A percentile compares a stretch with the other conserved stretches of the same genome.
Conservation (phyloP, 768 basidiomycete genomes). For the Naganishia friedmannii region DNA sequence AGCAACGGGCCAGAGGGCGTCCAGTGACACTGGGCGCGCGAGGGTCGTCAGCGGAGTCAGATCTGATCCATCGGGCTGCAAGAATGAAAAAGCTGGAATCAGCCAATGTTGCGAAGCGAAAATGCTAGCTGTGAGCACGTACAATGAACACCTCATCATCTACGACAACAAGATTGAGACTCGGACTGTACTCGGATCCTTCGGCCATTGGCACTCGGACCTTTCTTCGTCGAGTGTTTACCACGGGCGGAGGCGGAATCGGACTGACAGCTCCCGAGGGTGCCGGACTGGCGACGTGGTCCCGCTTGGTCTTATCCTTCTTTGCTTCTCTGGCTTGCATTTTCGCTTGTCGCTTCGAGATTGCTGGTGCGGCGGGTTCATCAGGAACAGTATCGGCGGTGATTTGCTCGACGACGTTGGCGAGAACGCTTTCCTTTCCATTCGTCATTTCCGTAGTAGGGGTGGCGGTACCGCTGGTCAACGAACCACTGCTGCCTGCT, state of each 20-base stretch:
- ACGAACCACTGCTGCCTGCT: constrained; percentile 3
- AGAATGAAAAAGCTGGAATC: neutral
- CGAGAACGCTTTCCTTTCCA: constrained; percentile 17
- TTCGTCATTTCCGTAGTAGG: neutral
- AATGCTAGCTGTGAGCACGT: constrained; percentile 29
- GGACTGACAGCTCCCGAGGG: constrained; percentile 27
- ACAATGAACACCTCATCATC: constrained; percentile 49
- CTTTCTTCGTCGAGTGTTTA: constrained; percentile 37
- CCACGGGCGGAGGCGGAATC: neutral
- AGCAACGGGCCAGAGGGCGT: constrained; percentile 21
- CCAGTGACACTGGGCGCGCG: constrained; percentile 8
- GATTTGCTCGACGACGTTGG: constrained; percentile 23
- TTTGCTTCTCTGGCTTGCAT: constrained; percentile 27
- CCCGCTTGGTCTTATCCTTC: constrained; percentile 22
- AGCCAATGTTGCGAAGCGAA: neutral
- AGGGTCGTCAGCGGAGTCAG: constrained; percentile 16
- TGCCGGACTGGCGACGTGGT: neutral
- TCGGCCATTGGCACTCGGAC: constrained; percentile 50
- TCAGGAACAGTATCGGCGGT: neutral
- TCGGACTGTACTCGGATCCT: constrained; percentile 36
- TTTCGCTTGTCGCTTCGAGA: constrained; percentile 32
- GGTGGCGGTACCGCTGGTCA: neutral
- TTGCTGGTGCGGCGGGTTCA: neutral
- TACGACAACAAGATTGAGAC: constrained; percentile 46
- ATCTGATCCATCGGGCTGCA: constrained; percentile 13